Evolutionary conservation across 805 yeast species (phyloP).

Genomic region (Candida morakotiae): DNA sequence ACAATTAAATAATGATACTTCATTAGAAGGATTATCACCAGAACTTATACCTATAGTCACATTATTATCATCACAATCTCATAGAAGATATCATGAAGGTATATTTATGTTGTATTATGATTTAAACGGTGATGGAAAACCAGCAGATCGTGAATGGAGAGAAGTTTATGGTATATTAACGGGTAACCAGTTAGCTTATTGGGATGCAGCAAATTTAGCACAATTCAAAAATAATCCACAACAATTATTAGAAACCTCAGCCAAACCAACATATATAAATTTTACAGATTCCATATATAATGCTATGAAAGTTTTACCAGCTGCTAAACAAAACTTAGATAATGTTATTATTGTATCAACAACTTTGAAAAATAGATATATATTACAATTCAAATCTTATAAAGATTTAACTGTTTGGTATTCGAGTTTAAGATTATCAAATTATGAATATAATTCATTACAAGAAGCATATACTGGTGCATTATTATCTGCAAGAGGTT

Average conservation of each 20-base stretch:
- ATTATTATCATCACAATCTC: conserved; percentile 66
- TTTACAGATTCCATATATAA: conserved; percentile 86
- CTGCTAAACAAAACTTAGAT: conserved; percentile 56
- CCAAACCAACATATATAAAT: conserved; percentile 84
- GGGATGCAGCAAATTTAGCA: conserved; percentile 75
- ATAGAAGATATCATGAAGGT: conserved; percentile 74
- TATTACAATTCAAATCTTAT: conserved; percentile 69
- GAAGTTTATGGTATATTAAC: conserved; percentile 90
- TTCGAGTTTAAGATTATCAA: conserved; percentile 74
- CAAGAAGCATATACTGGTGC: conserved; percentile 98
- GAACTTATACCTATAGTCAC: conserved; percentile 71
- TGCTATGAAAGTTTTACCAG: conserved; percentile 63
- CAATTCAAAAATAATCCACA: conserved; percentile 50
- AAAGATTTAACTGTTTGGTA: conserved; percentile 73
- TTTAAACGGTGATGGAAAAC: conserved; percentile 78
- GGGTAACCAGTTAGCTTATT: conserved; percentile 87
- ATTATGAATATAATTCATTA: conserved; percentile 74
- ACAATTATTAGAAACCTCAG: conserved; percentile 50
- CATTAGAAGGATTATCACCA: conserved; percentile 32
- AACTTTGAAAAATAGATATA: conserved; percentile 81
- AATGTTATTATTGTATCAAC: conserved; percentile 89
- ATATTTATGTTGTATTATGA: conserved; percentile 71
- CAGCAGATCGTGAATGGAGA: conserved; percentile 80
- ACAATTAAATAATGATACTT: conserved; percentile 4
- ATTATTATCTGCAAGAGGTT: conserved; percentile 84